A percentile compares a stretch with the other conserved stretches of the same genome.
phyloP scores from a whole-genome alignment of 805 yeast species.

The Starmerella khaoyaiensis region DNA sequence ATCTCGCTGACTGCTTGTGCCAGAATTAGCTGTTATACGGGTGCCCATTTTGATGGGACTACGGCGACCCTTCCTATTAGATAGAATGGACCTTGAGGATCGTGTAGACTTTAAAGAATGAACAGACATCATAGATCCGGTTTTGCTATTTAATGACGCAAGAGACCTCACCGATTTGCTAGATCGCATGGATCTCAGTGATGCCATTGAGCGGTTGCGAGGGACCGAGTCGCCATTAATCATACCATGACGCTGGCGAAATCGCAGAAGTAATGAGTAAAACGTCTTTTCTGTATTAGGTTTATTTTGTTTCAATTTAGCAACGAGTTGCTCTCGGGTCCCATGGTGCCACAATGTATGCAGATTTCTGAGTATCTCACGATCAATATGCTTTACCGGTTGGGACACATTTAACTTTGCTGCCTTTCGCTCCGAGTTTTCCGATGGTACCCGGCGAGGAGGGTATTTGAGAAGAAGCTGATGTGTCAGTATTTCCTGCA shows the following conservation, averaged over 20 bases:
- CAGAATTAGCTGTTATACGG: no score
- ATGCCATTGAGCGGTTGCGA: slow-evolving; percentile 12
- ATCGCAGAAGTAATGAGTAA: slow-evolving; percentile 59
- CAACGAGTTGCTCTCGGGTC: slow-evolving; percentile 38
- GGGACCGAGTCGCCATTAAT: slow-evolving; percentile 12
- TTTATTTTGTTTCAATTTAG: slow-evolving; percentile 40
- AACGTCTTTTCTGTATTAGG: slow-evolving; percentile 70
- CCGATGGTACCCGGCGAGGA: slow-evolving; percentile 18
- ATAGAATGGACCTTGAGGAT: slow-evolving; percentile 11
- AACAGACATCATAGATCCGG: slow-evolving; percentile 14
- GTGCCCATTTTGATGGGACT: slow-evolving; percentile 13
- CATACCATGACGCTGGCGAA: slow-evolving; percentile 49
- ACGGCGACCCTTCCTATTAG: slow-evolving; percentile 6
- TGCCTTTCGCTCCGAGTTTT: slow-evolving; percentile 10
- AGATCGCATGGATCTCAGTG: slow-evolving; percentile 17
- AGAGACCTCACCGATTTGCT: slow-evolving; percentile 17
- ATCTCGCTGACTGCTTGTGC: not conserved
- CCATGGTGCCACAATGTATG: slow-evolving; percentile 76
- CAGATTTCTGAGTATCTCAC: slow-evolving; percentile 60
- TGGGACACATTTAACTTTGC: slow-evolving; percentile 22
- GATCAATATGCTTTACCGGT: slow-evolving; percentile 46
- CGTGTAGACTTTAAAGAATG: slow-evolving; percentile 14
- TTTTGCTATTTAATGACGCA: slow-evolving; percentile 8
- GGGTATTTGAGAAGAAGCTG: slow-evolving; percentile 67
- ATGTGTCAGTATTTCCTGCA: slow-evolving; percentile 63